These are phyloP conservation scores for Rhizomucor miehei DNA, from an alignment of 371 early-diverging fungal species.

Conservation along the genomic window DNA sequence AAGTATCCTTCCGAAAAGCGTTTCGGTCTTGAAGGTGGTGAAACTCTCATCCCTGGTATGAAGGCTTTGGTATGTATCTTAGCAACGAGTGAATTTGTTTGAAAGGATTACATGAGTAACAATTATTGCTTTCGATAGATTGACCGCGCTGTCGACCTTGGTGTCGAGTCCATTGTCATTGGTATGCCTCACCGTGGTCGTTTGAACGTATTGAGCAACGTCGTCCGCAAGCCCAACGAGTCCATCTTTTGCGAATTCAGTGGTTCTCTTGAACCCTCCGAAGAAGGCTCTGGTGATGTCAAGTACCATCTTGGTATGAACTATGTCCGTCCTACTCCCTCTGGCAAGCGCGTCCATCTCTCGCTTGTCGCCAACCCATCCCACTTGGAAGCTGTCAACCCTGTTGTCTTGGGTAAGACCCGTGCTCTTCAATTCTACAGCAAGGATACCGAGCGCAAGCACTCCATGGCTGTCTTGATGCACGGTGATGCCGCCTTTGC, in stretches of 20 bases:
- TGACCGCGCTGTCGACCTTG: constrained; percentile 91
- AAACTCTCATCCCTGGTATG: constrained; percentile 96
- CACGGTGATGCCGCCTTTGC: constrained; percentile 99
- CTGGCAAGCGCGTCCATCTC: constrained; percentile 93
- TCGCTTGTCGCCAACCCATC: constrained; percentile 97
- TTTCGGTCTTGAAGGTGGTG: constrained; percentile 97
- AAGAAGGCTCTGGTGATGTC: constrained; percentile 97
- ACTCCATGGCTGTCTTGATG: constrained; percentile 88
- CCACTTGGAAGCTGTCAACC: constrained; percentile 97
- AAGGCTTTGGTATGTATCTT: constrained; percentile 78
- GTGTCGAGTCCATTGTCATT: constrained; percentile 91
- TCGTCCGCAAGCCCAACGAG: constrained; percentile 96
- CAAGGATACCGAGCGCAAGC: constrained; percentile 75
- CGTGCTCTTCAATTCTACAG: constrained; percentile 92
- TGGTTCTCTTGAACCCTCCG: constrained; percentile 66
- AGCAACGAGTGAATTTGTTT: not conserved
- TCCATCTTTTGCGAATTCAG: constrained; percentile 97
- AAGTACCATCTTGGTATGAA: constrained; percentile 98
- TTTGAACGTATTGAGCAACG: constrained; percentile 95
- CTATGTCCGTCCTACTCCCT: constrained; percentile 93
- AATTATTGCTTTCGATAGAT: constrained; percentile 48
- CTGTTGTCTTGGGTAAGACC: constrained; percentile 96
- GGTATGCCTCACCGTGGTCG: constrained; percentile 99
- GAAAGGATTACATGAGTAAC: not conserved
- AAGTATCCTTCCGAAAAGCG: constrained; percentile 97